These are phyloP conservation scores for Tolypocladium ovalisporum DNA, from an alignment of 2,329 filamentous ascomycete genomes.

Conservation along the genomic window DNA sequence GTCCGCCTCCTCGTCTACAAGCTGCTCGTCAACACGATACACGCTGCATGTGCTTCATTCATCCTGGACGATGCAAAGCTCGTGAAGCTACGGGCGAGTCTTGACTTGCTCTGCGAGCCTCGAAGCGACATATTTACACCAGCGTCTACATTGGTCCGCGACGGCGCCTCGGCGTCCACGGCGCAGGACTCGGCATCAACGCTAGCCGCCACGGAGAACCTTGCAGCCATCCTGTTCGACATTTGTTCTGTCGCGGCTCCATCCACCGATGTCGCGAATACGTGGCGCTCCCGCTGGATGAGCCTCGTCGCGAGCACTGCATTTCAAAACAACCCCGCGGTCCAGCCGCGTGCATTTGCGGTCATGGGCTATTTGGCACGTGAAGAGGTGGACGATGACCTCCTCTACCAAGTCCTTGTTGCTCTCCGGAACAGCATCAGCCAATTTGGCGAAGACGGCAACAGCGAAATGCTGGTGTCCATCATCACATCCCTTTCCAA, in stretches of 20 bases:
- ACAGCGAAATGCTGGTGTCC: slow-evolving; percentile 57
- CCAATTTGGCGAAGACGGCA: slow-evolving; percentile 54
- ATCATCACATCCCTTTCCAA: slow-evolving; percentile 58
- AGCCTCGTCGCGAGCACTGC: slow-evolving; percentile 61
- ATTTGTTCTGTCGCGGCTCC: slow-evolving; percentile 53
- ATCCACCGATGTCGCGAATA: slow-evolving; percentile 53
- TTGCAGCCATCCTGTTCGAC: slow-evolving; percentile 52
- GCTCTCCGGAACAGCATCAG: slow-evolving; percentile 53
- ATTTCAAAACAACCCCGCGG: slow-evolving; percentile 62
- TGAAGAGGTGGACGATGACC: slow-evolving; percentile 62
- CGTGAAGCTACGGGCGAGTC: slow-evolving; percentile 41
- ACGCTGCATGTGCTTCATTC: slow-evolving; percentile 58
- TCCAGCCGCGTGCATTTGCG: slow-evolving; percentile 57
- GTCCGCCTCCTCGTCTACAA: slow-evolving; percentile 50
- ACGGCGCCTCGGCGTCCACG: slow-evolving; percentile 43
- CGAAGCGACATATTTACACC: slow-evolving; percentile 46
- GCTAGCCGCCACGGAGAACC: slow-evolving; percentile 47
- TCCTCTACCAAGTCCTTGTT: slow-evolving; percentile 61
- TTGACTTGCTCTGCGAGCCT: slow-evolving; percentile 49
- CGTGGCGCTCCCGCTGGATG: slow-evolving; percentile 65
- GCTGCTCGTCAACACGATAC: slow-evolving; percentile 55
- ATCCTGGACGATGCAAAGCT: slow-evolving; percentile 47
- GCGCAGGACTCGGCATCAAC: slow-evolving; percentile 40
- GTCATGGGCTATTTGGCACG: slow-evolving; percentile 61
- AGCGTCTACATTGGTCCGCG: slow-evolving; percentile 32